Base-by-base conservation (phyloP, 176 grass and related monocot species). In the Puya raimondii region DNA sequence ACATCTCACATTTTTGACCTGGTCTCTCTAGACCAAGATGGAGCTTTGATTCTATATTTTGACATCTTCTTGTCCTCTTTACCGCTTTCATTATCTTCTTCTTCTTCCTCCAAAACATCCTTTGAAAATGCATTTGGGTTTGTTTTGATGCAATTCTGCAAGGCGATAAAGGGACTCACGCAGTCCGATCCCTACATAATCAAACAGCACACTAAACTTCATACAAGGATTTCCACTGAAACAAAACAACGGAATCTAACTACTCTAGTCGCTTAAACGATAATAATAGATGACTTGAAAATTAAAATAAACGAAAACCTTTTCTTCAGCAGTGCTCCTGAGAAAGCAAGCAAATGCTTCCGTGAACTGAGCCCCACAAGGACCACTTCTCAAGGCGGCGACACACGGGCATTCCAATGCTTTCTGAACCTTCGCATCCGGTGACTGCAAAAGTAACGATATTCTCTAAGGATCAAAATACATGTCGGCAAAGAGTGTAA, bases 261-360 rank as follows among this genome's bases (percentile, higher is more conserved):
- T 10, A 49, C 23, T n/a, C 20, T 5, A 75, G 25, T 1, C 23
- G 65, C 17, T 9, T 51, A 26, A 25, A 5, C 1, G 48, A 75
- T 20, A 17, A 9, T 47, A 13, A 27, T 10, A 9, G 12, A 12
- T 27, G 50, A 16, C 13, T 56, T 71, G 27, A 25, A 75, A 33
- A 57, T 70, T 13, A 77, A 33, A 18, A 58, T 7, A 8, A 18
- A 7, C 8, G 12, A 49, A 68, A n/a, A 92, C 94, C 85, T 97
- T 97, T 63, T 97, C 94, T 85, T 78, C 86, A 56, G 83, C 77
- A 47, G 81, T 90, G 81, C 94, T 97, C 66, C 71, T 87, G 27
- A 92, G 70, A 70, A 92, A 97, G 76, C 94, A 97, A 47, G 84
- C 79, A 80, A 97, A 92, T 65, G 86, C 89, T 80, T 92, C 86